Evolutionary conservation across 768 basidiomycete genomes (phyloP), one percentile per base, ranked within the genome.

Genomic region (Collybia sp.): DNA sequence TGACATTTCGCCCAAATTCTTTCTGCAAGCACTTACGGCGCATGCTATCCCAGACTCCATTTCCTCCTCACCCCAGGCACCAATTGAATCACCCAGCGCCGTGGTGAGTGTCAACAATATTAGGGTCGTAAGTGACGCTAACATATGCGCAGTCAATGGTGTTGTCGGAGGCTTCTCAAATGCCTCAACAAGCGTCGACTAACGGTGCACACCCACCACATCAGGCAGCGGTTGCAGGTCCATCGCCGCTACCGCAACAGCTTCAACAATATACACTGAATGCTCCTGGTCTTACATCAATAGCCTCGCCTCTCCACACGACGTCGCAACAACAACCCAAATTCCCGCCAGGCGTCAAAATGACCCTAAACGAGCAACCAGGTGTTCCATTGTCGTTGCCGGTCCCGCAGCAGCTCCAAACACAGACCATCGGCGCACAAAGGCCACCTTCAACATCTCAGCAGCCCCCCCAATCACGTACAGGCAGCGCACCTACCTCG

Each of bases 271-370:
- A 58, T 35, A 39, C 57, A 38, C 51, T 54, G 43, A 46, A 43
- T 47, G 32, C 53, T 20, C 51, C 48, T 10, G 10, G 10, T 38
- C 25, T 25, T 3, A 38, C 49, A 31, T 52, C 53, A 38, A 31
- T 63, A 33, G 65, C 56, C 44, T 63, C 67, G 41, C 72, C 70
- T 44, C 51, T 59, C 19, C 51, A 71, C 19, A 69, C 59, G n/a
- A 71, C 72, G 32, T 75, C 77, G 13, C 73, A 75, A 37, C 76
- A 77, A 49, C 77, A 79, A 56, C 79, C 77, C 2, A 79, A 79
- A 46, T 82, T 80, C 64, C 83, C 85, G 40, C 83, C 86, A 19
- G 85, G 87, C 13, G 81, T 85, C 55, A 83, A 82, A 53, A 70
- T 73, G 3, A 67, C 72, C 18, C 69, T 68, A 51, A 67, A 59